A percentile compares a stretch with the other conserved stretches of the same genome.
These are phyloP conservation scores for Thraustotheca clavata DNA, from an alignment of 352 stramenopile species.

Conservation along the genomic window DNA sequence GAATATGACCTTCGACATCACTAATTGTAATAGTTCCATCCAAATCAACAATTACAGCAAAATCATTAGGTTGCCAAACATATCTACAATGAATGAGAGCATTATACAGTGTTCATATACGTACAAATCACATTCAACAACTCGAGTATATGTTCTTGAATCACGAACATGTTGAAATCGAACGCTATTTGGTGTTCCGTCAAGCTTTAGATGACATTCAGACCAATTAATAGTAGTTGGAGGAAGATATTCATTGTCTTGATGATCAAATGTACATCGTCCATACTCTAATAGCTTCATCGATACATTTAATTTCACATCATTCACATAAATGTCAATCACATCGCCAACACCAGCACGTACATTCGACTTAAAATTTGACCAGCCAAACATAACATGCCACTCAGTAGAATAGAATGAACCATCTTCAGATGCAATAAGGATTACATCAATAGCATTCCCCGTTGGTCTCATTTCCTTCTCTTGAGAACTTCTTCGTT, in stretches of 20 bases:
- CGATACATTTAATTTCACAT: not conserved
- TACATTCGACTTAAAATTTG: slow-evolving; percentile 17
- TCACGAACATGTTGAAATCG: slow-evolving; percentile 73
- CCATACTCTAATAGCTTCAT: slow-evolving; percentile 22
- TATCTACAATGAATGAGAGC: slow-evolving; percentile 7
- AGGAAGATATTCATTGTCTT: not conserved
- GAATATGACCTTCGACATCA: slow-evolving; percentile 22
- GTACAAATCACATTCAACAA: slow-evolving; percentile 63
- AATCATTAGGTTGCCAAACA: slow-evolving; percentile 21
- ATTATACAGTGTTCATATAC: not conserved
- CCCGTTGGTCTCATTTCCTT: slow-evolving; percentile 18
- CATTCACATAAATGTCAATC: slow-evolving; percentile 22
- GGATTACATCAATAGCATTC: slow-evolving; percentile 22
- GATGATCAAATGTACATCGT: not conserved
- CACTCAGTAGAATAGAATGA: slow-evolving; percentile 13
- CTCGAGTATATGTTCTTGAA: slow-evolving; percentile 56
- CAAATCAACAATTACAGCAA: slow-evolving; percentile 19
- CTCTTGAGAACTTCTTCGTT: not conserved
- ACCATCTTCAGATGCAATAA: slow-evolving; percentile 2
- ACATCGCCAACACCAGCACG: slow-evolving; percentile 17
- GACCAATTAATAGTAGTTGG: not conserved
- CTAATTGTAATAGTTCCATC: slow-evolving; percentile 22
- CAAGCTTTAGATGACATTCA: not conserved
- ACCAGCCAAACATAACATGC: slow-evolving; percentile 23
- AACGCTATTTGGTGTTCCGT: slow-evolving; percentile 27